Base-by-base conservation (phyloP, 2,329 filamentous ascomycete species). In the Aspergillus uvarum region DNA sequence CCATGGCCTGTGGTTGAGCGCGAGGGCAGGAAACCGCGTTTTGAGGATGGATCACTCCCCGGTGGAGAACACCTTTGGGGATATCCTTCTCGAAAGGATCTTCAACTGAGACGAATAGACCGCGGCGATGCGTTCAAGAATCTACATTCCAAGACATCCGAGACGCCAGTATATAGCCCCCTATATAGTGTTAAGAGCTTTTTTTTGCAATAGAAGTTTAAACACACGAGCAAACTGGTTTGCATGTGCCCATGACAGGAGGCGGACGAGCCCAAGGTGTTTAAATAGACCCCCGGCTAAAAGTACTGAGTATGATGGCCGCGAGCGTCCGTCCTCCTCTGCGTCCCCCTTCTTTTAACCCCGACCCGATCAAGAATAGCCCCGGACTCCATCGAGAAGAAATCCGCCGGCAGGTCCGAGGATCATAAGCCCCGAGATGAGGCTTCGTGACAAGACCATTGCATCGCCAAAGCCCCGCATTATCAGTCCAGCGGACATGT, bases 11-110 rank as follows among this genome's bases (percentile, higher is more conserved):
- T 98, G 95, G 95, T 75, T 95, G 70, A 91, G 88, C 73, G 74
- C 78, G 14, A 81, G 79, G 65, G 87, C 85, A 69, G 92, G 93
- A 5, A 99, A 98, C 77, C 84, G 91, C 57, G 83, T 99, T 64
- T 85, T 86, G 75, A 85, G 91, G 72, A 89, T 93, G 74, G 82
- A 91, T 53, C 74, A 71, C 54, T 85, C 89, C 64, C 91, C 91
- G 0, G 91, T 89, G 2, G 82, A 85, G 67, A 82, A 87, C 7
- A 76, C 79, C 47, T 92, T 93, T 79, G 89, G 87, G 38, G 80
- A 81, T 38, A 81, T 87, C 63, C 74, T 92, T 68, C 80, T 94
- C 77, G 79, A 86, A 68, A 82, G 85, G 63, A 71, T 94, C 3
- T 91, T 92, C 32, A 51, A 22, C 4, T 64, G 50, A 57, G 19